Percentiles rank a stretch among this genome's conserved stretches.
Evolutionary conservation across 306 rosid genomes (phyloP).

Genomic region (Prunus mume): DNA sequence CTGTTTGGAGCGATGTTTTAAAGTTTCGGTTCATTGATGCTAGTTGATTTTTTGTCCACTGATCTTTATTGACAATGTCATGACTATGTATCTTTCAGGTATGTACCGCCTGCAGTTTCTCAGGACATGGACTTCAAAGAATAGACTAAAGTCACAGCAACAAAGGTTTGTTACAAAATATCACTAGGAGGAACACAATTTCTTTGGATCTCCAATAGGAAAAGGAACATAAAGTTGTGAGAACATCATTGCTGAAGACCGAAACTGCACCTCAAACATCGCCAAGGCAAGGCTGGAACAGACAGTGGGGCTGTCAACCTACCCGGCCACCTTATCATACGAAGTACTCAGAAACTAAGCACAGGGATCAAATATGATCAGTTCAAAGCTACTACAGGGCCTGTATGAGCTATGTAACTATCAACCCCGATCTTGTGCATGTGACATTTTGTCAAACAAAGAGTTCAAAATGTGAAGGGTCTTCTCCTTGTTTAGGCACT

Average conservation of each 20-base stretch:
- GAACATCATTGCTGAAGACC: neutral
- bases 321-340: too few relatives aligned
- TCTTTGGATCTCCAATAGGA: neutral
- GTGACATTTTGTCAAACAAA: neutral
- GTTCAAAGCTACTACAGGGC: too few relatives aligned
- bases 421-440: too few relatives aligned
- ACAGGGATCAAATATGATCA: too few relatives aligned
- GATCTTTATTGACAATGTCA: neutral
- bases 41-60: neutral
- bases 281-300: neutral
- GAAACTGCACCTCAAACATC: neutral
- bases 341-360: too few relatives aligned
- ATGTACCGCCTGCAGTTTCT: neutral
- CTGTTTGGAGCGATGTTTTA: too few relatives aligned
- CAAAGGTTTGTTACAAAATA: neutral
- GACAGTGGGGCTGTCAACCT: neutral
- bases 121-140: neutral
- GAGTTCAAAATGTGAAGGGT: too few relatives aligned
- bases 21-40: too few relatives aligned
- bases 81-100: neutral
- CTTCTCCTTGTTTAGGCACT: neutral
- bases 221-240: neutral
- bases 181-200: neutral
- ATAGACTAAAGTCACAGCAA: neutral
- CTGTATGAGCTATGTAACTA: too few relatives aligned